Evolutionary conservation across 2,329 filamentous ascomycete genomes (phyloP), one percentile per base, ranked within the genome.

Genomic region (Pseudogymnoascus sp.): DNA sequence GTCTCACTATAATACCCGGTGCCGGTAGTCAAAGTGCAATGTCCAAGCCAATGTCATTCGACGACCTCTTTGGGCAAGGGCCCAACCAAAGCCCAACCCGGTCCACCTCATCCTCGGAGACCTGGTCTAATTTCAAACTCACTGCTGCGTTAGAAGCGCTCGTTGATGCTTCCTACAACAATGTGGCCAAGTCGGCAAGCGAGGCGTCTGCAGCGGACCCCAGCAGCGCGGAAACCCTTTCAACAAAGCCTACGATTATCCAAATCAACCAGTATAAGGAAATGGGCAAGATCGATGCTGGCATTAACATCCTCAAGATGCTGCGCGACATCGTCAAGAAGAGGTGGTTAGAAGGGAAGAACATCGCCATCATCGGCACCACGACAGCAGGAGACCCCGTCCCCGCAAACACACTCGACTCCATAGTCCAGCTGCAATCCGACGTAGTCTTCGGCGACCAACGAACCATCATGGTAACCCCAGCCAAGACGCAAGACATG

Each of bases 211-310:
- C 37, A 5, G 28, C 18, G 3, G 28, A 62, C 6, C 12, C 54
- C 25, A 61, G 69, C 18, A 75, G 73, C 61, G 65, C 71, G 18
- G 66, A 71, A 5, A 63, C 65, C 28, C 54, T 65, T 6, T 68
- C 57, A 16, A 38, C 34, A 57, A 66, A n/a, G 11, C 54, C 6
- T 61, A 79, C 91, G 6, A 86, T 97, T 62, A 78, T 95, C 38
- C 90, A 90, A 67, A 76, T 96, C 11, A 84, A 89, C 70, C 90
- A 97, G 71, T 89, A 91, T 68, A 85, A 89, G 60, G 90, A 95
- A 65, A 78, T 99, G 7, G 84, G 81, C 67, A 81, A 82, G 69
- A 86, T 88, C 0, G 72, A 81, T 5, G 85, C 90, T 62, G 90
- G 91, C 9, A 79, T 82, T 1, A 79, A 82, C 20, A 81, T 97